Evolutionary conservation across 768 basidiomycete species (phyloP).

Genomic region (Pulveroboletus frians): DNA sequence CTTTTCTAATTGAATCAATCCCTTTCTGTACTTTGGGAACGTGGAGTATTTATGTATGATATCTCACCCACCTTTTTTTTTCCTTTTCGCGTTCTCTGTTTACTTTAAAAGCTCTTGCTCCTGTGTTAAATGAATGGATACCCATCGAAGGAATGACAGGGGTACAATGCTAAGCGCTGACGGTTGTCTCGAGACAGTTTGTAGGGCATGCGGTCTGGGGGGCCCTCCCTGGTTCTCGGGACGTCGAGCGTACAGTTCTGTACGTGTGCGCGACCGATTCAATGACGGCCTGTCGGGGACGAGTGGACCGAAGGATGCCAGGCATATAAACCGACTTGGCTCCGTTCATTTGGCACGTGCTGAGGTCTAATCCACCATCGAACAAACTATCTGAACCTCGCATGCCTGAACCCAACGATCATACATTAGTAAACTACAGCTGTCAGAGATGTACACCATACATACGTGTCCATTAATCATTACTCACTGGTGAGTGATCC

Average conservation of each 20-base stretch:
- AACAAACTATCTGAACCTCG: conserved; percentile 26
- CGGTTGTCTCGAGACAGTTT: conserved; percentile 27
- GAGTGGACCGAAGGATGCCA: no score
- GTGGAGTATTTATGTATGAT: conserved; percentile 30
- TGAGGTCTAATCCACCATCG: conserved; percentile 26
- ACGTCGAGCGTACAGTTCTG: no score
- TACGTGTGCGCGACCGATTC: no score
- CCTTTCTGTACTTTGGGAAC: background rate
- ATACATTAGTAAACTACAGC: no score
- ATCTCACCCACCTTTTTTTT: conserved; percentile 20
- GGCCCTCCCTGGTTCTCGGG: conserved; percentile 25
- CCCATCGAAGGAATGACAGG: background rate
- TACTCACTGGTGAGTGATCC: no score
- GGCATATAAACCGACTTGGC: no score
- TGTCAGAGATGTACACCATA: no score
- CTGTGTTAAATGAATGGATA: conserved; percentile 10
- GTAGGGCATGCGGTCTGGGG: conserved; percentile 24
- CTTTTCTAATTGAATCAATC: conserved; percentile 11
- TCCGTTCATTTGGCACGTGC: conserved; percentile 28
- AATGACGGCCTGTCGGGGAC: conserved; percentile 41
- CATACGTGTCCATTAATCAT: no score
- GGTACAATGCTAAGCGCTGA: conserved; percentile 7
- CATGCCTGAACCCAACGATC: conserved; percentile 21
- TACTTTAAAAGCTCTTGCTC: conserved; percentile 5
- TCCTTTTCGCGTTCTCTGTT: background rate